Percentiles rank a stretch among this genome's conserved stretches.
phyloP scores from a whole-genome alignment of 2,329 filamentous ascomycete species.

The Scedosporium boydii region DNA sequence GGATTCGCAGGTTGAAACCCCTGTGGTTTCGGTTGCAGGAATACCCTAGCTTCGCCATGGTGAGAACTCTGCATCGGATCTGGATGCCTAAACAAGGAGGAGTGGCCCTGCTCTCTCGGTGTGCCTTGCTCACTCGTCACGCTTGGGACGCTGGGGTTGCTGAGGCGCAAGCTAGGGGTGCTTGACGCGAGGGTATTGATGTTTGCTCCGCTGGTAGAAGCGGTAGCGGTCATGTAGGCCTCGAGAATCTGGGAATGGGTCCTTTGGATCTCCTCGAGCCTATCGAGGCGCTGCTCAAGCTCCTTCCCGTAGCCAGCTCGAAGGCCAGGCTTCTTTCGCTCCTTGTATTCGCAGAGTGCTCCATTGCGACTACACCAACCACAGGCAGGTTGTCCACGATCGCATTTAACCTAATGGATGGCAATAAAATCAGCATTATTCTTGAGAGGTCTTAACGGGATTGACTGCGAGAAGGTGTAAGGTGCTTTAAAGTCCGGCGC shows the following conservation, averaged over 20 bases:
- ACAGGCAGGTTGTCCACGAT: conserved; percentile 64
- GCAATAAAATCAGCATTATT: conserved; percentile 7
- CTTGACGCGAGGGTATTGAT: conserved; percentile 16
- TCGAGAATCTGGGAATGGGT: conserved; percentile 60
- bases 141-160: conserved; percentile 39
- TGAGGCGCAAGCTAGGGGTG: conserved; percentile 4
- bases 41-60: conserved; percentile 28
- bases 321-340: conserved; percentile 57
- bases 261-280: conserved; percentile 56
- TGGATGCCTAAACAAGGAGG: conserved; percentile 34
- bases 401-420: conserved; percentile 54
- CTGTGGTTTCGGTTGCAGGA: conserved; percentile 37
- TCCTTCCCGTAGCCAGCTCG: conserved; percentile 63
- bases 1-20: conserved; percentile 35
- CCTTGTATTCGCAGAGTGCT: conserved; percentile 57
- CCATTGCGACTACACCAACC: conserved; percentile 59
- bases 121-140: conserved; percentile 47
- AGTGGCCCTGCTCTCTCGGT: conserved; percentile 34
- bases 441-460: background rate
- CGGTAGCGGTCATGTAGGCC: conserved; percentile 33
- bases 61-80: conserved; percentile 43
- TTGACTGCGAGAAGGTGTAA: background rate
- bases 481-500: background rate
- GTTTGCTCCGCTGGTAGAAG: conserved; percentile 13
- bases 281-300: conserved; percentile 62